phyloP scores from a whole-genome alignment of 1,139 yeast species.

The Suhomyces chickasaworum region DNA sequence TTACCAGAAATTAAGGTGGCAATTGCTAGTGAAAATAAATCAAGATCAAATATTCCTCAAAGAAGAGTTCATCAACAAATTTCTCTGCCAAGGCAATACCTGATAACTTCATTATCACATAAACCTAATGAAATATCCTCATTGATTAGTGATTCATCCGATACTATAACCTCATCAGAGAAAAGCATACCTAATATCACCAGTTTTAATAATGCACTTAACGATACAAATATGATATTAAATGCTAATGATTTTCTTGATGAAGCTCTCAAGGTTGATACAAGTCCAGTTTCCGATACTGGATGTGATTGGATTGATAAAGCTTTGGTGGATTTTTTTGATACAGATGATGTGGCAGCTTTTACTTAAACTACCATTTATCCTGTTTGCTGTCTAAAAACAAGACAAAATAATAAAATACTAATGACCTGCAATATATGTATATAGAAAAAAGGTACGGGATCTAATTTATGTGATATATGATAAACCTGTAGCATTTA shows the following conservation, averaged over 20 bases:
- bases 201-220: neutral
- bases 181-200: neutral
- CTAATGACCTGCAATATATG: conserved; percentile 1
- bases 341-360: conserved; percentile 13
- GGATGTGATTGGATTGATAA: conserved; percentile 60
- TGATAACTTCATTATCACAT: neutral
- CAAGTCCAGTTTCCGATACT: conserved; percentile 47
- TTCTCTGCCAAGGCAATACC: neutral
- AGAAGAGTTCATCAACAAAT: neutral
- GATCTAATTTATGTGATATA: neutral
- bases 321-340: conserved; percentile 25
- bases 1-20: conserved; percentile 18
- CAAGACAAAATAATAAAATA: neutral
- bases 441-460: conserved; percentile 1
- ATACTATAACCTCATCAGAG: neutral
- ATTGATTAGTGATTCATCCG: neutral
- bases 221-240: neutral
- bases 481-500: conserved; percentile 17
- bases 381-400: no score
- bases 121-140: neutral
- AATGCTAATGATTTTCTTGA: conserved; percentile 8
- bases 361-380: neutral
- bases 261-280: conserved; percentile 8
- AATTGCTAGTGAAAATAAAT: conserved; percentile 4
- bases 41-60: neutral